Conservation (phyloP, 2,329 filamentous ascomycete genomes). For the Cryoendolithus antarcticus region DNA sequence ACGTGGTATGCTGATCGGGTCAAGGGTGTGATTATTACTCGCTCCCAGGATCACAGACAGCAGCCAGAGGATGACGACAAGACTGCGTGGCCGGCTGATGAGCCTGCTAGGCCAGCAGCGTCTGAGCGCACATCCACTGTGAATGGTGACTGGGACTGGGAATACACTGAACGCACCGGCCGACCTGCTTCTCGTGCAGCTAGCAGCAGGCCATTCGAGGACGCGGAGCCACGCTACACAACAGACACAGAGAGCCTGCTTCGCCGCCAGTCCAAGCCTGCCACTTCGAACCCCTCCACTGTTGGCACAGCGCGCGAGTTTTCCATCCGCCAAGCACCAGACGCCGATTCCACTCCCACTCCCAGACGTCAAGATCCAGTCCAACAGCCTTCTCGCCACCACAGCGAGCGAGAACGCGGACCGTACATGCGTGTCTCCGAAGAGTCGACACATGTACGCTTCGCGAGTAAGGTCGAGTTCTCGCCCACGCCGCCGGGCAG, state of each 20-base stretch:
- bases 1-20: conserved; percentile 4
- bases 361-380: not conserved
- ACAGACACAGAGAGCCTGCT: conserved; percentile 2
- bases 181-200: not conserved
- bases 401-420: conserved; percentile 3
- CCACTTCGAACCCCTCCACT: not conserved
- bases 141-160: conserved; percentile 5
- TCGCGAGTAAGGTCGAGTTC: conserved; percentile 21
- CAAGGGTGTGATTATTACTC: not conserved
- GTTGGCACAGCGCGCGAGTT: too few relatives aligned
- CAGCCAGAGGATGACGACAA: conserved; percentile 1
- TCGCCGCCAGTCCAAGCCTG: conserved; percentile 1
- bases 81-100: conserved; percentile 1
- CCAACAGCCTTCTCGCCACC: not conserved
- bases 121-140: conserved; percentile 1
- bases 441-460: conserved; percentile 17
- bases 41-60: not conserved
- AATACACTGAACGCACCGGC: conserved; percentile 1
- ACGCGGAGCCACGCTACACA: not conserved
- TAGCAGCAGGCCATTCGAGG: too few relatives aligned
- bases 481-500: conserved; percentile 21
- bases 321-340: too few relatives aligned
- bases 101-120: conserved; percentile 2
- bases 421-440: conserved; percentile 5
- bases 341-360: too few relatives aligned